phyloP scores from a whole-genome alignment of 345 rosid species.

The Euphorbia tirucalli region DNA sequence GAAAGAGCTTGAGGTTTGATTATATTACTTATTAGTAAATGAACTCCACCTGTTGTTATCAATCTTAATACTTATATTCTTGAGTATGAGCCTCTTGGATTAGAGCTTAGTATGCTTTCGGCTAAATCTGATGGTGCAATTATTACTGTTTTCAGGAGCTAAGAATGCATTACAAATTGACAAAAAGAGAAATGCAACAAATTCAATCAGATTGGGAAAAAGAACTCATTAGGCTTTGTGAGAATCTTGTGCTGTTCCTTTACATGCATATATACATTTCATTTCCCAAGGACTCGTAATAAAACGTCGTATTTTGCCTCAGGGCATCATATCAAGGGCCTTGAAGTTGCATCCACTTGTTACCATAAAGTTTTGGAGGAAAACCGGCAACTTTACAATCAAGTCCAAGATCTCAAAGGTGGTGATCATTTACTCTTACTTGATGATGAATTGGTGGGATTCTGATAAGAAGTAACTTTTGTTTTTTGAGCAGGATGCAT shows the following conservation, averaged over 20 bases:
- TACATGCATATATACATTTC: not conserved
- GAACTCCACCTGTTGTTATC: not conserved
- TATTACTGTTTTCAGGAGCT: conserved; percentile 48
- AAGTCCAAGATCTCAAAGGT: conserved; percentile 99
- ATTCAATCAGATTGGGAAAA: conserved; percentile 67
- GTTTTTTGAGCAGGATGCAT: conserved; percentile 60
- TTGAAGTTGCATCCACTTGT: conserved; percentile 74
- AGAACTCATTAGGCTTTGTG: conserved; percentile 63
- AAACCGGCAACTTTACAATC: conserved; percentile 89
- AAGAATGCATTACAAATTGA: conserved; percentile 41
- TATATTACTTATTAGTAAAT: too few relatives aligned
- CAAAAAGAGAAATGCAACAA: conserved; percentile 54
- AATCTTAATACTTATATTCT: not conserved
- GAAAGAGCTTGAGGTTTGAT: conserved; percentile 65
- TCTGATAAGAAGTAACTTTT: not conserved
- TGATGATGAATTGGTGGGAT: too few relatives aligned
- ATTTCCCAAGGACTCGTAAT: not conserved
- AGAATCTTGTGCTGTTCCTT: conserved; percentile 6
- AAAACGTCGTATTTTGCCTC: conserved; percentile 11
- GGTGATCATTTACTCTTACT: not conserved
- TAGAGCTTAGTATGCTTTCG: too few relatives aligned
- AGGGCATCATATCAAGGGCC: conserved; percentile 65
- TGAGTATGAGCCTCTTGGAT: too few relatives aligned
- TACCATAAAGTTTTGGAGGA: conserved; percentile 87
- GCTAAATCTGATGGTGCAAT: not conserved